Conservation (phyloP, 1,139 yeast species). For the Geotrichum klebahnii region DNA sequence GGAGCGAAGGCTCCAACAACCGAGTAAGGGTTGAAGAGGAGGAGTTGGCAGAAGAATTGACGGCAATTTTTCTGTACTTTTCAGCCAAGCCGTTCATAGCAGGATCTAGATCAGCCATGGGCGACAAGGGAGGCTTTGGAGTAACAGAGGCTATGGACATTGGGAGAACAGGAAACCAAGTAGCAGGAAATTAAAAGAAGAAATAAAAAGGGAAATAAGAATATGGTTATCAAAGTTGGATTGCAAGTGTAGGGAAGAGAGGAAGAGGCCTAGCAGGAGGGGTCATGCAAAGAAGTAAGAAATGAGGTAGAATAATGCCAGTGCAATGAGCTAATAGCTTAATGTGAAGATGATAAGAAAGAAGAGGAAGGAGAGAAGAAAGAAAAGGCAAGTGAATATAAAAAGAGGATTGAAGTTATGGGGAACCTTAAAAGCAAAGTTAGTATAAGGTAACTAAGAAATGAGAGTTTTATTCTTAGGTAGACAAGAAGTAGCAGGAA, state of each 20-base stretch:
- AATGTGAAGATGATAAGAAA: neutral
- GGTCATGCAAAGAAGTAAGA: slow-evolving; percentile 1
- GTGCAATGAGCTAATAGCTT: neutral
- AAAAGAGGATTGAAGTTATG: slow-evolving; percentile 2
- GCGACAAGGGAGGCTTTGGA: too few relatives aligned
- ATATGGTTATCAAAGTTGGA: too few relatives aligned
- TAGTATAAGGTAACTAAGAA: too few relatives aligned
- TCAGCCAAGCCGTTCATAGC: neutral
- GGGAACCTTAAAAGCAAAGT: too few relatives aligned
- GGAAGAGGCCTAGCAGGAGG: neutral
- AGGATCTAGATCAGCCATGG: neutral
- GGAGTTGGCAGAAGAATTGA: slow-evolving; percentile 20
- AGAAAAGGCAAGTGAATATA: neutral
- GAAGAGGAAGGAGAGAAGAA: neutral
- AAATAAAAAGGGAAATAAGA: too few relatives aligned
- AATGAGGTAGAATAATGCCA: neutral
- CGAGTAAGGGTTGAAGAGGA: slow-evolving; percentile 23
- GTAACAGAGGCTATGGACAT: too few relatives aligned
- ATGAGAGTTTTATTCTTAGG: too few relatives aligned
- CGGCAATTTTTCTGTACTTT: slow-evolving; percentile 22
- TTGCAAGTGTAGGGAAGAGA: neutral
- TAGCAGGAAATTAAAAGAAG: too few relatives aligned
- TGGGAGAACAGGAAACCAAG: too few relatives aligned
- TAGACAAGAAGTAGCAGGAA: neutral
- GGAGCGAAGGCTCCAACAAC: slow-evolving; percentile 17